A percentile compares a stretch with the other conserved stretches of the same genome.
Evolutionary conservation across 345 rosid genomes (phyloP).

Genomic region (Schrenkiella parvula): DNA sequence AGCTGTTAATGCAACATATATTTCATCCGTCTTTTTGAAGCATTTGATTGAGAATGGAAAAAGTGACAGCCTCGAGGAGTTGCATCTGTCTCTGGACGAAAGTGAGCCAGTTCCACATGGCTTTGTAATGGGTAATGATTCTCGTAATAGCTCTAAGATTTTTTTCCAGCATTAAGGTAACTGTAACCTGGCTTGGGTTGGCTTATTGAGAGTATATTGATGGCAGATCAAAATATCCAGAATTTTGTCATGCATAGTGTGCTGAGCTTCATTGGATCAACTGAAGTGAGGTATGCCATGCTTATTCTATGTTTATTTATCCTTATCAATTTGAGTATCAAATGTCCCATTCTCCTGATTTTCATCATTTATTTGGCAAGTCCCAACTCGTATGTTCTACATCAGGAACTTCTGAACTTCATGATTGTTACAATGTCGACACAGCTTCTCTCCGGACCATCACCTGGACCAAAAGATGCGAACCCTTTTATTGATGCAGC

Average conservation of each 20-base stretch:
- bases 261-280: conserved; percentile 64
- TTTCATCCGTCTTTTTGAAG: conserved; percentile 82
- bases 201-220: conserved; percentile 25
- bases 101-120: conserved; percentile 57
- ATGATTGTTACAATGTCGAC: conserved; percentile 84
- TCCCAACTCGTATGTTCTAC: conserved; percentile 62
- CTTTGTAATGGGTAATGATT: conserved; percentile 51
- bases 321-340: not conserved
- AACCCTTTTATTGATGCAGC: conserved; percentile 91
- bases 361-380: conserved; percentile 50
- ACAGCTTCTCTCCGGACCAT: conserved; percentile 75
- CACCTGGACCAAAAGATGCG: conserved; percentile 66
- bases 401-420: conserved; percentile 93
- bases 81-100: conserved; percentile 61
- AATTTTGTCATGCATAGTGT: conserved; percentile 72
- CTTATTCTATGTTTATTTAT: not conserved
- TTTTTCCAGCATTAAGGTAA: not conserved
- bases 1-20: conserved; percentile 72
- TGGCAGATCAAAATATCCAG: conserved; percentile 73
- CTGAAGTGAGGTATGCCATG: conserved; percentile 68
- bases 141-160: not conserved
- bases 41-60: conserved; percentile 61
- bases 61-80: conserved; percentile 45
- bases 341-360: conserved; percentile 29
- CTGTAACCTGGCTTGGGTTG: not conserved